phyloP scores from a whole-genome alignment of 2,329 filamentous ascomycete genomes.

The Blastomyces silverae region DNA sequence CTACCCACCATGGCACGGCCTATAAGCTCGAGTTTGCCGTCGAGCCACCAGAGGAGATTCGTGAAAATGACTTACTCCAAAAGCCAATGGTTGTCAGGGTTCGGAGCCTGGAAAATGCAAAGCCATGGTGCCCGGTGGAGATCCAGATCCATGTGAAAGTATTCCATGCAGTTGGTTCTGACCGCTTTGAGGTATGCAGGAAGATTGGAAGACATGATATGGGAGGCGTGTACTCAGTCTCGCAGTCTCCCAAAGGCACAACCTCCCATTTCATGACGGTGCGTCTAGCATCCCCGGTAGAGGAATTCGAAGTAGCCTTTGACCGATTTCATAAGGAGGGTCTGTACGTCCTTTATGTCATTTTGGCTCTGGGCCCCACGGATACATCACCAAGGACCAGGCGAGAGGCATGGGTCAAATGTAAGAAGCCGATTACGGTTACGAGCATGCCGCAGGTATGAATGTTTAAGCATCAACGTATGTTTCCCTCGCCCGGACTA shows the following conservation, averaged over 20 bases:
- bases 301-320: not conserved
- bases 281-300: not conserved
- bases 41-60: not conserved
- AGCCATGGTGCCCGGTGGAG: not conserved
- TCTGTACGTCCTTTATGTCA: not conserved
- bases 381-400: not conserved
- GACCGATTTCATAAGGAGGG: not conserved
- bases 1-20: not conserved
- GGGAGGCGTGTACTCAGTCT: not conserved
- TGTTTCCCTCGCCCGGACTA: not conserved
- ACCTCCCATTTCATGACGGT: not conserved
- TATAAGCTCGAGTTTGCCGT: not conserved
- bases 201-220: not conserved
- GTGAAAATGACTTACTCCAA: not conserved
- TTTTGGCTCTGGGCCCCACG: not conserved
- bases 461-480: not conserved
- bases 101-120: not conserved
- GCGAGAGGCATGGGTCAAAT: slow-evolving; percentile 1
- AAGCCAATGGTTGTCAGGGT: not conserved
- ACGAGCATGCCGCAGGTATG: not conserved
- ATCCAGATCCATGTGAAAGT: not conserved
- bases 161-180: not conserved
- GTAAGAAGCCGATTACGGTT: not conserved
- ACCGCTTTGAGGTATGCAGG: not conserved
- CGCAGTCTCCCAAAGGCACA: not conserved